Conservation (phyloP, 2,329 filamentous ascomycete genomes). For the Pseudogymnoascus sp. region DNA sequence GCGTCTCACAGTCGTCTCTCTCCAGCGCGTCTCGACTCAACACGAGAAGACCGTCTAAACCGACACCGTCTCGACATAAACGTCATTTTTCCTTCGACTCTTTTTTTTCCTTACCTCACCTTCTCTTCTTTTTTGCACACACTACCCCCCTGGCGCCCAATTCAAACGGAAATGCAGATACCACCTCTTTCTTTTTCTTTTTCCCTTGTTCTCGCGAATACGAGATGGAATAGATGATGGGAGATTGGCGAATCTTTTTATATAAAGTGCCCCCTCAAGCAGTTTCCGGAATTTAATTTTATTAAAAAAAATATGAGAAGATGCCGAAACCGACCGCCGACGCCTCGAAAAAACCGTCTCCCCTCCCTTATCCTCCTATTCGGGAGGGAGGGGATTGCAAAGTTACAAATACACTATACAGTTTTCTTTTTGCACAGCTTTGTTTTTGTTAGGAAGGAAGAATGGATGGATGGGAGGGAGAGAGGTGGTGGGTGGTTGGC, state of each 20-base stretch:
- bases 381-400: background rate
- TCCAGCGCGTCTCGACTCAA: slow-evolving; percentile 84
- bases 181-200: background rate
- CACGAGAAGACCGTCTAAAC: slow-evolving; percentile 76
- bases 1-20: slow-evolving; percentile 59
- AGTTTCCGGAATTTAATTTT: background rate
- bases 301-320: background rate
- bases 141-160: background rate
- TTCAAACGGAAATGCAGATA: background rate
- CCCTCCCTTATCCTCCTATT: background rate
- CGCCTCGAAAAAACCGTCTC: background rate
- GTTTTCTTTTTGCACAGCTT: background rate
- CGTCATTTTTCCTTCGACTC: background rate
- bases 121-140: background rate
- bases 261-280: background rate
- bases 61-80: background rate
- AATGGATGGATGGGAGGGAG: background rate
- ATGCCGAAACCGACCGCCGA: background rate
- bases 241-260: background rate
- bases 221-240: background rate
- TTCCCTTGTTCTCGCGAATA: no score
- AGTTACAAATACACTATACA: background rate
- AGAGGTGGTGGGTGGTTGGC: background rate
- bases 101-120: background rate
- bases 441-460: background rate